Percentiles rank a stretch among this genome's conserved stretches.
Evolutionary conservation across 176 grass and related monocot genomes (phyloP).

Genomic region (Phoenix dactylifera): DNA sequence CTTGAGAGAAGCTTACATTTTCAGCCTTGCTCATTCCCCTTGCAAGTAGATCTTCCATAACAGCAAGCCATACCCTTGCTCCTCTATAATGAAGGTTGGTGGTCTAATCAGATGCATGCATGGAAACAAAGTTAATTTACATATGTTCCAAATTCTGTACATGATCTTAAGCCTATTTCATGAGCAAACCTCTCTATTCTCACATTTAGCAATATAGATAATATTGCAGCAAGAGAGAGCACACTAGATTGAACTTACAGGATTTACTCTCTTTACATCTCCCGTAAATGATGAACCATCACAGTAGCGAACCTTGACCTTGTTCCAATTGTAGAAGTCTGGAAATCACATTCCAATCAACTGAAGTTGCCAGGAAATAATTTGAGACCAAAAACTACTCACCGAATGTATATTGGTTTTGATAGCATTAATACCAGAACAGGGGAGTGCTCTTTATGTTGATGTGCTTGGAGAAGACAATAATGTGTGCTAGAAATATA

Average conservation of each 20-base stretch:
- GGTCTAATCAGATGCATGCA: conserved; percentile 25
- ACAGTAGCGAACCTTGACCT: conserved; percentile 71
- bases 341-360: neutral
- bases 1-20: conserved; percentile 35
- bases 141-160: neutral
- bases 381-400: too few species aligned
- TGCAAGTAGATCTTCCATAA: conserved; percentile 67
- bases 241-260: conserved; percentile 29
- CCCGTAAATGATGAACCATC: conserved; percentile 82
- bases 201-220: neutral
- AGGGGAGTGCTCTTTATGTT: too few species aligned
- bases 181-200: too few species aligned
- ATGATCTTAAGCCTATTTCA: neutral
- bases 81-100: conserved; percentile 70
- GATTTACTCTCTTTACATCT: conserved; percentile 46
- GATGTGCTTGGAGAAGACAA: too few species aligned
- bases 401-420: too few species aligned
- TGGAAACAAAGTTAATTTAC: conserved; percentile 8
- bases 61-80: conserved; percentile 53
- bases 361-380: too few species aligned
- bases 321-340: conserved; percentile 93
- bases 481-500: too few species aligned
- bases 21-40: conserved; percentile 66
- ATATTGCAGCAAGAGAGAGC: neutral
- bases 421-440: too few species aligned